These are phyloP conservation scores for Xylariaceae sp. DNA, from an alignment of 2,329 filamentous ascomycete species.

Conservation along the genomic window DNA sequence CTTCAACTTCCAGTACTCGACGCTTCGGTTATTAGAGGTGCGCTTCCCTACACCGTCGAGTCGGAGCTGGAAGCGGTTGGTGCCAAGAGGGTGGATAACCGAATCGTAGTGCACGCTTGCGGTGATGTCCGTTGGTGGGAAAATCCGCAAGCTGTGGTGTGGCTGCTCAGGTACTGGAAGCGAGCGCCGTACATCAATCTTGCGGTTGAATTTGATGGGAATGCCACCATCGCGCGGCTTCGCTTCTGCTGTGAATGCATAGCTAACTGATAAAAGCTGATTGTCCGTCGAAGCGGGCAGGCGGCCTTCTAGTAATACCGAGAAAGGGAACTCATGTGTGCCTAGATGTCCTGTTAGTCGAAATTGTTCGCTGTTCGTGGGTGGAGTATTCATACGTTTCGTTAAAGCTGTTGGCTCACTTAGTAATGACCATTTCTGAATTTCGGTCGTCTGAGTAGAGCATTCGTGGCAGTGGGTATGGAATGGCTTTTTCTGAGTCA, in stretches of 20 bases:
- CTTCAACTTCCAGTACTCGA: constrained; percentile 80
- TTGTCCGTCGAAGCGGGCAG: constrained; percentile 81
- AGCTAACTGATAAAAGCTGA: constrained; percentile 68
- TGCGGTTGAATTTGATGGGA: constrained; percentile 59
- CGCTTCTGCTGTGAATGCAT: constrained; percentile 69
- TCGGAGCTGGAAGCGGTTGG: constrained; percentile 73
- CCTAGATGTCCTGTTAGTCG: constrained; percentile 41
- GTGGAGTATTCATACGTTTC: constrained; percentile 38
- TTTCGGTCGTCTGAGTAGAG: constrained; percentile 63
- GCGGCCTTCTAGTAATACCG: constrained; percentile 77
- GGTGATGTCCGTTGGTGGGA: constrained; percentile 92
- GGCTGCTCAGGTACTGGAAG: constrained; percentile 70
- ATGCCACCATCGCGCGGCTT: constrained; percentile 57
- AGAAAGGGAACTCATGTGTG: constrained; percentile 81
- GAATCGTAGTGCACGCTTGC: constrained; percentile 77
- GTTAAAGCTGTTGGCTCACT: constrained; percentile 48
- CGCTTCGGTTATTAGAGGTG: constrained; percentile 65
- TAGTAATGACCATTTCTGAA: constrained; percentile 78
- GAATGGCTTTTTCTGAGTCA: constrained; percentile 78
- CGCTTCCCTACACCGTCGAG: constrained; percentile 78
- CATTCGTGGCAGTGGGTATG: constrained; percentile 75
- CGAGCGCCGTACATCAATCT: constrained; percentile 73
- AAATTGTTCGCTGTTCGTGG: background rate
- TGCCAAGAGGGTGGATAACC: constrained; percentile 80
- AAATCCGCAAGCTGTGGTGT: constrained; percentile 88